Evolutionary conservation across 441 rosid genomes (phyloP).

Genomic region (Jatropha podagrica): DNA sequence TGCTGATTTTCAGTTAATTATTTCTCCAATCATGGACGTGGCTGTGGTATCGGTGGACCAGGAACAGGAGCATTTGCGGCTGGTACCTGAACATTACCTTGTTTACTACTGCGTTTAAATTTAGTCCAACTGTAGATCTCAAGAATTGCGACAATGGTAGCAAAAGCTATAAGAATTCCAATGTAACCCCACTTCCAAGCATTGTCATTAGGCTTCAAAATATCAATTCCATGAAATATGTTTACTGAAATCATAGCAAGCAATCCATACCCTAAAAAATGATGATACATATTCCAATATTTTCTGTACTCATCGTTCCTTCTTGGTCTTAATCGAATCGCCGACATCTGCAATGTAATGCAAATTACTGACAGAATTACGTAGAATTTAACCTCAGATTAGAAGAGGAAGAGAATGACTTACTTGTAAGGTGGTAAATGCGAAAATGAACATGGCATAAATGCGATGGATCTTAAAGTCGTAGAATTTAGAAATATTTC

Average conservation of each 20-base stretch:
- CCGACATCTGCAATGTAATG: slow-evolving; percentile 33
- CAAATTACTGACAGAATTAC: too few relatives aligned
- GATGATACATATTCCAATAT: slow-evolving; percentile 64
- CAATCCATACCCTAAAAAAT: slow-evolving; percentile 48
- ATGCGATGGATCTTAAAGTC: slow-evolving; percentile 35
- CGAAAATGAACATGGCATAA: slow-evolving; percentile 41
- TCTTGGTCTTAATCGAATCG: slow-evolving; percentile 39
- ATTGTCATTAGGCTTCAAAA: slow-evolving; percentile 34
- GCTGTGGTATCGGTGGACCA: background rate
- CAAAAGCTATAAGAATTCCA: slow-evolving; percentile 36
- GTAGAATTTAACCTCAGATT: too few relatives aligned
- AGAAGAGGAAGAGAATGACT: background rate
- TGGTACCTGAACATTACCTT: background rate
- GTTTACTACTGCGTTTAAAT: slow-evolving; percentile 8
- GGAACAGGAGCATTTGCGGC: background rate
- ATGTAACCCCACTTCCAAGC: slow-evolving; percentile 44
- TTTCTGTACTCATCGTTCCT: slow-evolving; percentile 35
- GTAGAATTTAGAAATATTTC: slow-evolving; percentile 38
- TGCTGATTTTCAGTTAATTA: too few relatives aligned
- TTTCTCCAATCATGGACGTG: background rate
- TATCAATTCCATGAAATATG: slow-evolving; percentile 47
- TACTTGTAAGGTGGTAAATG: slow-evolving; percentile 51
- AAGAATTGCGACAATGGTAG: slow-evolving; percentile 19
- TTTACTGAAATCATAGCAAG: slow-evolving; percentile 39
- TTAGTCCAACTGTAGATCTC: slow-evolving; percentile 46